These are phyloP conservation scores for Ophiostoma pallidulum DNA, from an alignment of 2,329 filamentous ascomycete genomes.

Conservation along the genomic window DNA sequence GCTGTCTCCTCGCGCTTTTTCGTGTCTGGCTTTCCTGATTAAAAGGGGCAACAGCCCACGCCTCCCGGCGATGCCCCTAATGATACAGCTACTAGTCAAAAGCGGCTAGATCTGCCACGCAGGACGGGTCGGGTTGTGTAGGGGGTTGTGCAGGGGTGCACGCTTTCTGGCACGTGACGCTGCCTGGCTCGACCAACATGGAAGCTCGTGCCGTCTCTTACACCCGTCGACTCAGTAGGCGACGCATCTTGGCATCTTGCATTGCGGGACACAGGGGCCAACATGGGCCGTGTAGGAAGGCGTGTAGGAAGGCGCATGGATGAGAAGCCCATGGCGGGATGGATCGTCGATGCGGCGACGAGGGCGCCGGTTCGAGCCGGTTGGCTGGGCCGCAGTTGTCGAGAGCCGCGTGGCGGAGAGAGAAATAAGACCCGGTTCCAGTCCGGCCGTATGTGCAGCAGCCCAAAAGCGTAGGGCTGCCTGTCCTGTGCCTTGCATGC, in stretches of 20 bases:
- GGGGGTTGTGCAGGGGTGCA: too few species aligned
- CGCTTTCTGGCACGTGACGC: too few species aligned
- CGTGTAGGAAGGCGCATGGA: conserved; percentile 31
- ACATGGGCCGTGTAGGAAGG: conserved; percentile 35
- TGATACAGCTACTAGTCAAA: too few species aligned
- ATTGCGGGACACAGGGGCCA: conserved; percentile 25
- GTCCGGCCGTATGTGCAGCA: conserved; percentile 32
- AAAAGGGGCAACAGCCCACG: conserved; percentile 1
- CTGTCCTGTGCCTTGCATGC: too few species aligned
- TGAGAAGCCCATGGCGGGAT: conserved; percentile 32
- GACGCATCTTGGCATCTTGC: conserved; percentile 32
- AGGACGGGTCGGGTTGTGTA: too few species aligned
- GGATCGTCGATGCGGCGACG: conserved; percentile 25
- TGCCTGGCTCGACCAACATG: too few species aligned
- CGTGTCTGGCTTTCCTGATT: not conserved
- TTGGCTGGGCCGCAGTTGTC: conserved; percentile 27
- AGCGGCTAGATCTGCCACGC: too few species aligned
- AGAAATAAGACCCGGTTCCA: conserved; percentile 35
- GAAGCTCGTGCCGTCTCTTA: too few species aligned
- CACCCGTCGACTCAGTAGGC: too few species aligned
- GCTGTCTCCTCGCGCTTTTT: too few species aligned
- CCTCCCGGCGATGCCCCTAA: too few species aligned
- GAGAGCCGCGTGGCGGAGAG: conserved; percentile 27
- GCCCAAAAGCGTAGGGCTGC: conserved; percentile 30
- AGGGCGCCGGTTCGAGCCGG: conserved; percentile 29